Evolutionary conservation across 106 monocot species (phyloP).

Genomic region (Cymbidium sinense): DNA sequence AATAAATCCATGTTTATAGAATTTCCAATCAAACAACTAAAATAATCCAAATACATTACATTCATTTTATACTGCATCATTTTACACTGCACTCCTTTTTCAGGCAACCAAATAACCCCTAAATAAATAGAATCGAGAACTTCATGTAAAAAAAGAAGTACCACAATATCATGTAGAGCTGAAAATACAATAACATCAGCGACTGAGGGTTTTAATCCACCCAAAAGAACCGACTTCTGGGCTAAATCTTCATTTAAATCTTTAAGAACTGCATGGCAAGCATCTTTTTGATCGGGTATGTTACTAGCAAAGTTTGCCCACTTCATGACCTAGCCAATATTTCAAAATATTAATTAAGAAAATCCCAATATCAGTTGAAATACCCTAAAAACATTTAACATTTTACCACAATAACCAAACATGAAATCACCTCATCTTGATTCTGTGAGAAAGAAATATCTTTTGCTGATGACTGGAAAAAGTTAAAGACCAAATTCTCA

Average conservation of each 20-base stretch:
- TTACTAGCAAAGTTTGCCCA: conserved; percentile 65
- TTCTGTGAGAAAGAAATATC: conserved; percentile 16
- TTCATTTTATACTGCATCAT: too few relatives aligned
- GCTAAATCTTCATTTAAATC: conserved; percentile 56
- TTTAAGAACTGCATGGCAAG: conserved; percentile 24
- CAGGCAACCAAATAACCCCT: too few relatives aligned
- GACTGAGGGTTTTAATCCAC: conserved; percentile 60
- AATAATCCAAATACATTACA: too few relatives aligned
- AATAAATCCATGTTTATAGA: too few relatives aligned
- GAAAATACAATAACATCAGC: conserved; percentile 76
- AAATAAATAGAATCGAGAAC: not conserved
- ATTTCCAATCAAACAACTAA: too few relatives aligned
- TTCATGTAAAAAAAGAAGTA: conserved; percentile 15
- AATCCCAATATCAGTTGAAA: not conserved
- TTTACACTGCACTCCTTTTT: too few relatives aligned
- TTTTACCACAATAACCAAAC: not conserved
- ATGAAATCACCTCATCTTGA: conserved; percentile 48
- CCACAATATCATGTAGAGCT: conserved; percentile 63
- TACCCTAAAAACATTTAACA: not conserved
- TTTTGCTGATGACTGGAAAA: conserved; percentile 20
- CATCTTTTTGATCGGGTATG: conserved; percentile 33
- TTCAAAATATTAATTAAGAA: not conserved
- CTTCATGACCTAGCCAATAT: conserved; percentile 45
- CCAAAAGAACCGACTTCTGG: conserved; percentile 57
- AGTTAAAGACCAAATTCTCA: conserved; percentile 25